phyloP scores from a whole-genome alignment of 1,139 yeast genomes.

The Yamadazyma oceani region DNA sequence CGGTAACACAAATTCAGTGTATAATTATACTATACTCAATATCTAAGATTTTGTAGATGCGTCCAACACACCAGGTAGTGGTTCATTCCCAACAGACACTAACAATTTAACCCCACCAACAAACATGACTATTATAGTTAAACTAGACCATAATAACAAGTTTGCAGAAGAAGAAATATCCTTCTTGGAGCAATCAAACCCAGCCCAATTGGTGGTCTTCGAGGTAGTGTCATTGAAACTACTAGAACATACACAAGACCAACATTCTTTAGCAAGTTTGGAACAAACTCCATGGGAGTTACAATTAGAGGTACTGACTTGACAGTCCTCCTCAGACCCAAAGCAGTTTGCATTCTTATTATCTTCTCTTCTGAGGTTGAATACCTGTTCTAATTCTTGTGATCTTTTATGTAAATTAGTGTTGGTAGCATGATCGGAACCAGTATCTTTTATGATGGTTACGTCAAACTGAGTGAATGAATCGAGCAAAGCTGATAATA shows the following conservation, averaged over 20 bases:
- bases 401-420: slow-evolving; percentile 22
- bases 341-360: slow-evolving; percentile 26
- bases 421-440: slow-evolving; percentile 1
- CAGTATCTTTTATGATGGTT: slow-evolving; percentile 27
- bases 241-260: slow-evolving; percentile 60
- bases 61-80: slow-evolving; percentile 68
- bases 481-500: slow-evolving; percentile 32
- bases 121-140: slow-evolving; percentile 46
- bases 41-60: slow-evolving; percentile 40
- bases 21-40: too few species aligned
- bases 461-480: slow-evolving; percentile 33
- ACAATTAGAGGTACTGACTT: slow-evolving; percentile 54
- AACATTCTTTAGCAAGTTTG: slow-evolving; percentile 40
- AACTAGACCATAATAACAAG: slow-evolving; percentile 64
- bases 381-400: slow-evolving; percentile 25
- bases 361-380: slow-evolving; percentile 9
- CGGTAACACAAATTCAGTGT: background rate
- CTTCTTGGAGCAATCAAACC: slow-evolving; percentile 62
- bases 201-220: slow-evolving; percentile 66
- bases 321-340: slow-evolving; percentile 52
- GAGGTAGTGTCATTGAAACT: slow-evolving; percentile 44
- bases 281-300: slow-evolving; percentile 64
- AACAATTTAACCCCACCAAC: slow-evolving; percentile 57
- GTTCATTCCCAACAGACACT: slow-evolving; percentile 53
- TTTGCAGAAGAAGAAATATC: slow-evolving; percentile 67